A percentile compares a stretch with the other conserved stretches of the same genome.
These are phyloP conservation scores for Ottelia alismoides DNA, from an alignment of 106 monocot species.

Conservation along the genomic window DNA sequence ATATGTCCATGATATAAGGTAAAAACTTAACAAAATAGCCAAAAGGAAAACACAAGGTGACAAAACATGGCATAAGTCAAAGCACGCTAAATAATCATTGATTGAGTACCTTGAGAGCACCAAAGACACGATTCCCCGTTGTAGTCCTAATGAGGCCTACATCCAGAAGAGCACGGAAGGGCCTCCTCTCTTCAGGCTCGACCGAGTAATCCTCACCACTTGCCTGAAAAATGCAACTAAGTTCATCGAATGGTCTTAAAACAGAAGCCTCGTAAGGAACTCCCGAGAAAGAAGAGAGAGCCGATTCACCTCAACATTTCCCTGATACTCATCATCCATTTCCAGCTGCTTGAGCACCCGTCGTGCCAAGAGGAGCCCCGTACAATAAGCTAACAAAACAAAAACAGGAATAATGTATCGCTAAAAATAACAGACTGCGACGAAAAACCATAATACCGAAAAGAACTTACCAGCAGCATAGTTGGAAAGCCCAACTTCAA, in stretches of 20 bases:
- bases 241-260: too few relatives aligned
- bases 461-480: slow-evolving; percentile 68
- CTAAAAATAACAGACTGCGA: too few relatives aligned
- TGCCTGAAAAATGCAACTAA: too few relatives aligned
- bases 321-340: slow-evolving; percentile 75
- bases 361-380: slow-evolving; percentile 86
- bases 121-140: slow-evolving; percentile 83
- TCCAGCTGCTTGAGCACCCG: slow-evolving; percentile 68
- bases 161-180: slow-evolving; percentile 84
- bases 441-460: too few relatives aligned
- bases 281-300: not conserved
- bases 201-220: slow-evolving; percentile 81
- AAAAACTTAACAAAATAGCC: too few relatives aligned
- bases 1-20: too few relatives aligned
- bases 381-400: slow-evolving; percentile 85
- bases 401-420: too few relatives aligned
- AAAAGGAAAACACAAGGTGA: too few relatives aligned
- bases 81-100: too few relatives aligned
- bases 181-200: slow-evolving; percentile 83
- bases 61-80: too few relatives aligned
- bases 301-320: slow-evolving; percentile 61
- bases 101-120: slow-evolving; percentile 93
- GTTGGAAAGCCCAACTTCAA: slow-evolving; percentile 86
- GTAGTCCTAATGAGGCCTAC: slow-evolving; percentile 89
- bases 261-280: too few relatives aligned